Evolutionary conservation across 768 basidiomycete species (phyloP).

Genomic region (Leccinum obscurum): DNA sequence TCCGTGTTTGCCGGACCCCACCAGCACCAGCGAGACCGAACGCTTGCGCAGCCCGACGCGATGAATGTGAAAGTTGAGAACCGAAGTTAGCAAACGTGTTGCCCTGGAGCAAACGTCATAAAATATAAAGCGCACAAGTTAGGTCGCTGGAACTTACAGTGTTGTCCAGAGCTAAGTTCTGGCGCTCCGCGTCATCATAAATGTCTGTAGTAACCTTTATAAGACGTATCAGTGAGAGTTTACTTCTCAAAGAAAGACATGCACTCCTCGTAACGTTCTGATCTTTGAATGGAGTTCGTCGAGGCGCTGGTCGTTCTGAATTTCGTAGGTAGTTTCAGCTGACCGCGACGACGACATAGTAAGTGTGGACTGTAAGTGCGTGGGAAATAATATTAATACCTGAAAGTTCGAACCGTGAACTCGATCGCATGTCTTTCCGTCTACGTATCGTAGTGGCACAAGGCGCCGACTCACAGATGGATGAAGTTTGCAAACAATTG

Average conservation of each 20-base stretch:
- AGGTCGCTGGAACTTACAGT: conserved; percentile 50
- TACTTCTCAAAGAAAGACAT: conserved; percentile 18
- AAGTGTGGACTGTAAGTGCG: conserved; percentile 8
- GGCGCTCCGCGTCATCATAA: conserved; percentile 78
- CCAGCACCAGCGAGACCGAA: conserved; percentile 66
- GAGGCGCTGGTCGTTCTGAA: conserved; percentile 81
- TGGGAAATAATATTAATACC: too few species aligned
- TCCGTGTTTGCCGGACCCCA: conserved; percentile 66
- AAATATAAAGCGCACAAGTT: not conserved
- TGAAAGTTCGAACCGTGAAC: too few species aligned
- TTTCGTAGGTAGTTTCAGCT: conserved; percentile 75
- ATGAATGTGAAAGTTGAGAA: conserved; percentile 61
- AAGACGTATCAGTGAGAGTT: not conserved
- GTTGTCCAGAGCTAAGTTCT: conserved; percentile 76
- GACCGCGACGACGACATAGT: conserved; percentile 40
- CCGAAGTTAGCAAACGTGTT: conserved; percentile 70
- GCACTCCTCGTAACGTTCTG: conserved; percentile 75
- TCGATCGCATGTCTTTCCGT: too few species aligned
- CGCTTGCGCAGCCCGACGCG: conserved; percentile 67
- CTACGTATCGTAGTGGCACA: too few species aligned
- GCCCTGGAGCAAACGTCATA: conserved; percentile 39
- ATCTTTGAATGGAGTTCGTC: conserved; percentile 87
- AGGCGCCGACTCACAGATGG: too few species aligned
- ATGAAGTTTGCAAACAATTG: too few species aligned
- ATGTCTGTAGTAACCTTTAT: conserved; percentile 84